These are phyloP conservation scores for Solanum chacoense DNA, from an alignment of 305 asterid genomes.

Conservation along the genomic window DNA sequence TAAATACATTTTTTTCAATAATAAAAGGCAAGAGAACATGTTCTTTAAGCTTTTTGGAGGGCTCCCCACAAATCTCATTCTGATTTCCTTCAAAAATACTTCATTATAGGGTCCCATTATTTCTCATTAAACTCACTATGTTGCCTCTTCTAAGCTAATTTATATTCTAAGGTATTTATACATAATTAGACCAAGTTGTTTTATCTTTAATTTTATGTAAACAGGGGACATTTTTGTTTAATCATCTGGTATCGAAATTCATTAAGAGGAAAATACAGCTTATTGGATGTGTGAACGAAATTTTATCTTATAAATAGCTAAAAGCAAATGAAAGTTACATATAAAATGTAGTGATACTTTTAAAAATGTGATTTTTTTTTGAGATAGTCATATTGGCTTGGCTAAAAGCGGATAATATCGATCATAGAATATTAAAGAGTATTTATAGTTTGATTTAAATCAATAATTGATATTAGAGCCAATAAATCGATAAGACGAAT, in stretches of 20 bases:
- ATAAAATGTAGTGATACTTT: not conserved
- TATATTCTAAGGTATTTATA: not conserved
- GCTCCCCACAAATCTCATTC: not conserved
- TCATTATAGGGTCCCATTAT: not conserved
- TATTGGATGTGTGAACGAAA: not conserved
- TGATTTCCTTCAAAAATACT: not conserved
- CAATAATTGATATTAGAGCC: not conserved
- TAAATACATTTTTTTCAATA: not conserved
- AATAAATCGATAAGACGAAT: not conserved
- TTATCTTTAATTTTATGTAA: not conserved
- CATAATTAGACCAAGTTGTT: not conserved
- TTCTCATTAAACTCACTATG: not conserved
- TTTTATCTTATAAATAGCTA: not conserved
- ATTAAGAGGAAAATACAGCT: not conserved
- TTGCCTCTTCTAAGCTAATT: not conserved
- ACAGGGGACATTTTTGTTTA: not conserved
- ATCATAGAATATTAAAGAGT: not conserved
- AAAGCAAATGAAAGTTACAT: not conserved
- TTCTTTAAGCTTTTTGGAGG: not conserved
- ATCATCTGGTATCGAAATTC: not conserved
- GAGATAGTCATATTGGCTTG: not conserved
- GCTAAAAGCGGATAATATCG: not conserved
- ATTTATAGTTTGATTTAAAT: not conserved
- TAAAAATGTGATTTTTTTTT: not conserved
- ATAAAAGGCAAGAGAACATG: conserved; percentile 5